Percentiles rank a stretch among this genome's conserved stretches.
Evolutionary conservation across 1,284 basidiomycete genomes (phyloP).

Genomic region (Ustilago crameri): DNA sequence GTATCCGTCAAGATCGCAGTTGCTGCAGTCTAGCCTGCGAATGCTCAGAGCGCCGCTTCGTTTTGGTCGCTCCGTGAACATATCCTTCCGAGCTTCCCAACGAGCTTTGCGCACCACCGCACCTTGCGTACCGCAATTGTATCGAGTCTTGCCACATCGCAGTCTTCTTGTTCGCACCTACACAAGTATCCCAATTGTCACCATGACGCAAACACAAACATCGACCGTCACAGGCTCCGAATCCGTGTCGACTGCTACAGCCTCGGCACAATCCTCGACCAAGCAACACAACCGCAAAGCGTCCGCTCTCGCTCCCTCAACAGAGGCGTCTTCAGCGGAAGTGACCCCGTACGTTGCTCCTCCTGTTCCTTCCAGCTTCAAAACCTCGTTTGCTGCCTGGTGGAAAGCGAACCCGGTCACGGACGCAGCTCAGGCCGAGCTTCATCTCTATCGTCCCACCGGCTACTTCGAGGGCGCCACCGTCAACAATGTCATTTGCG

Average conservation of each 20-base stretch:
- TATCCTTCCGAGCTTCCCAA: background rate
- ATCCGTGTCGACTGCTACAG: conserved; percentile 5
- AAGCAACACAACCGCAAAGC: conserved; percentile 33
- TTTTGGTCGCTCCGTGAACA: background rate
- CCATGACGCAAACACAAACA: background rate
- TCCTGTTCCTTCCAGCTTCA: conserved; percentile 54
- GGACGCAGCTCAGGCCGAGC: conserved; percentile 59
- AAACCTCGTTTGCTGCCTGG: conserved; percentile 55
- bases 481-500: conserved; percentile 49
- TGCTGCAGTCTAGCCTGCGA: background rate
- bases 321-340: conserved; percentile 1
- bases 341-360: conserved; percentile 38
- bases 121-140: background rate
- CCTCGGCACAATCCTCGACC: conserved; percentile 6
- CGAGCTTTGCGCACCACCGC: background rate
- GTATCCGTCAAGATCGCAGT: too few relatives aligned
- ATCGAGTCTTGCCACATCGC: background rate
- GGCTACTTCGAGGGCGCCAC: conserved; percentile 56
- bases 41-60: conserved; percentile 6
- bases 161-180: background rate
- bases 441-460: conserved; percentile 49
- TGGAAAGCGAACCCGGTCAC: conserved; percentile 37
- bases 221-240: conserved; percentile 8
- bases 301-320: conserved; percentile 16
- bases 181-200: background rate